Percentiles rank a stretch among this genome's conserved stretches.
phyloP scores from a whole-genome alignment of 192 early-diverging fungal genomes.

The Linderina pennispora region DNA sequence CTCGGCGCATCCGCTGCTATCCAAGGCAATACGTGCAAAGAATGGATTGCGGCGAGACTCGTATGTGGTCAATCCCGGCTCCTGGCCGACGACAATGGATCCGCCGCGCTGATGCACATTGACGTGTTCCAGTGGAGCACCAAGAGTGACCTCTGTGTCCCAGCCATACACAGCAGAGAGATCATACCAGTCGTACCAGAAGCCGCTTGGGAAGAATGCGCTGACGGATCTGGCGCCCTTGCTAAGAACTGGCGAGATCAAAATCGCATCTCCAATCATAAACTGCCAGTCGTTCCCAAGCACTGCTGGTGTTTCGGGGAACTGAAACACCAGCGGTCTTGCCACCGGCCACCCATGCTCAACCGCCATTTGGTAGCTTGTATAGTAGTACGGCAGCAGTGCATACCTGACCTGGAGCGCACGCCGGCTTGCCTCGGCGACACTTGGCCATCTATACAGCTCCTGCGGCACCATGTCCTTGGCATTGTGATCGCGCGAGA shows the following conservation, averaged over 20 bases:
- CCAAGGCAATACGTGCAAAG: slow-evolving; percentile 51
- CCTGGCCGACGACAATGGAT: slow-evolving; percentile 49
- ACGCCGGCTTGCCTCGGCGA: slow-evolving; percentile 50
- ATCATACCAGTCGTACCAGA: slow-evolving; percentile 59
- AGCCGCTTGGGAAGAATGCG: slow-evolving; percentile 56
- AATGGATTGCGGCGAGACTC: slow-evolving; percentile 41
- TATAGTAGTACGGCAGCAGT: slow-evolving; percentile 60
- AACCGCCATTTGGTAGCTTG: slow-evolving; percentile 44
- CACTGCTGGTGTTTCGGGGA: slow-evolving; percentile 18
- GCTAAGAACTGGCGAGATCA: slow-evolving; percentile 55
- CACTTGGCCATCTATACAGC: slow-evolving; percentile 51
- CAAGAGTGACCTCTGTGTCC: slow-evolving; percentile 32
- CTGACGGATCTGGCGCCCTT: slow-evolving; percentile 46
- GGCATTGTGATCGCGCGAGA: slow-evolving; percentile 59
- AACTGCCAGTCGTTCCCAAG: slow-evolving; percentile 53
- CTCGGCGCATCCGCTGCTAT: slow-evolving; percentile 33
- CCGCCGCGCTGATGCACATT: slow-evolving; percentile 60
- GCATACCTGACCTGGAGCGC: slow-evolving; percentile 53
- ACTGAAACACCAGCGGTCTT: slow-evolving; percentile 53
- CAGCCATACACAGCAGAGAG: slow-evolving; percentile 9
- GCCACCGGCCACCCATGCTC: slow-evolving; percentile 50
- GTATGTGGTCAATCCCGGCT: slow-evolving; percentile 42
- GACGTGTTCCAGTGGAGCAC: slow-evolving; percentile 49
- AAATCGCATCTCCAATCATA: slow-evolving; percentile 51
- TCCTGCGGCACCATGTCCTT: slow-evolving; percentile 49